Evolutionary conservation across 345 rosid genomes (phyloP).

Genomic region (Noccaea caerulescens): DNA sequence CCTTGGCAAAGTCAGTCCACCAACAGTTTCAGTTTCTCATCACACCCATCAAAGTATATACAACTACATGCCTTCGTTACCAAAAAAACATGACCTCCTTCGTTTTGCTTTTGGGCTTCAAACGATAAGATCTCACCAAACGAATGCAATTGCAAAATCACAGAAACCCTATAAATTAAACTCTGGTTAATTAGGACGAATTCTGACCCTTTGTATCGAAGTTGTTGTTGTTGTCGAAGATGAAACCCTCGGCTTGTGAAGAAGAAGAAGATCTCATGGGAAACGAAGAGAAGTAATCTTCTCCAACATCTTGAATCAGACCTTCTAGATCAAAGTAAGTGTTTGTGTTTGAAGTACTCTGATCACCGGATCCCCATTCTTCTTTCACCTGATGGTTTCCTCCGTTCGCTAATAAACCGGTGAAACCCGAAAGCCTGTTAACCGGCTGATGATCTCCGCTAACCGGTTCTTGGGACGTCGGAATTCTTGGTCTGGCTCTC

Average conservation of each 20-base stretch:
- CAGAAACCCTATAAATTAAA: conserved; percentile 15
- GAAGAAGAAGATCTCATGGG: conserved; percentile 45
- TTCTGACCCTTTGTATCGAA: conserved; percentile 38
- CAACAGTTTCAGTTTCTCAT: conserved; percentile 24
- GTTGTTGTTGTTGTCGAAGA: conserved; percentile 28
- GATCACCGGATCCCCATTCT: conserved; percentile 45
- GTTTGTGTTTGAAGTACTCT: conserved; percentile 38
- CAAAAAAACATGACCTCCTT: conserved; percentile 3
- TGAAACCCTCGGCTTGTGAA: conserved; percentile 38
- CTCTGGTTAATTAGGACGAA: conserved; percentile 3
- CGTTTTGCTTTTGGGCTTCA: conserved; percentile 22
- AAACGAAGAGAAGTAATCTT: conserved; percentile 44
- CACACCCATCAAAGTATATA: conserved; percentile 16
- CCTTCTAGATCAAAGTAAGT: conserved; percentile 50
- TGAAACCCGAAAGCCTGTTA: conserved; percentile 35
- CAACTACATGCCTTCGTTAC: conserved; percentile 15
- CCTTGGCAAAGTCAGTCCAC: conserved; percentile 29
- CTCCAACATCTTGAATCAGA: conserved; percentile 47
- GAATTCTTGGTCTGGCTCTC: conserved; percentile 21
- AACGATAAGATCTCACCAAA: conserved; percentile 23
- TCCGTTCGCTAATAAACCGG: conserved; percentile 39
- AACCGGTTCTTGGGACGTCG: conserved; percentile 34
- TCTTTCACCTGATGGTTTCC: conserved; percentile 43
- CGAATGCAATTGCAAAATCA: conserved; percentile 10
- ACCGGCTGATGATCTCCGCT: conserved; percentile 33